Base-by-base conservation (phyloP, 106 monocot genomes). In the Xerophyta viscosa region DNA sequence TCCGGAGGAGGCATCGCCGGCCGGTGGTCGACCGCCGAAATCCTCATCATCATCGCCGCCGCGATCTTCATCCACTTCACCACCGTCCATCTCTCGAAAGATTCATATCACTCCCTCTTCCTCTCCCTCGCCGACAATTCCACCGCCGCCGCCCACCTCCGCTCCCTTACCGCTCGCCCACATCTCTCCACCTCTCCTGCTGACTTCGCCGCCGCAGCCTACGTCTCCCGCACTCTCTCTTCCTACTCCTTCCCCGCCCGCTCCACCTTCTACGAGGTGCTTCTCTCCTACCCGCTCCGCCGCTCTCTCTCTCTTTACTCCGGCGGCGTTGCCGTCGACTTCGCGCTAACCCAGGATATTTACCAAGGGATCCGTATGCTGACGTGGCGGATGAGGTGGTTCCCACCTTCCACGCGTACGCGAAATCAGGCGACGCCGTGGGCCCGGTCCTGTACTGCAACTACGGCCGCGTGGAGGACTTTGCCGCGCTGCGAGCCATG, bases 321-420 rank as follows among this genome's bases (percentile, higher is more conserved):
- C 0, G 12, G 2, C 0, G 45, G 20, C 6, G 52, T 39, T 12
- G 11, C 45, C 53, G 5, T 31, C 20, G 1, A 37, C 20, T 80
- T 80, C 60, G 22, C 45, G 19, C 70, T 84, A 28, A 2, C 14
- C 20, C 83, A 80, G 27, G 55, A 68, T 11, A 20, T 41, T 27
- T 74, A 68, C 58, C 31, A 62, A n/a, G 56, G 52, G 26, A 76
- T 39, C 76, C 79, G 15, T 76, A 50, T 50, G 64, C 73, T 27
- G 33, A 25, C 56, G 49, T 33, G 23, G 66, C 69, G 0, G 36
- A 41, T 2, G 78, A 63, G 20, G 56, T 62, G 11, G 27, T 74
- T 24, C 90, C 77, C 30, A 74, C 74, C 44, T 84, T 84, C 80
- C 84, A 77, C 65, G 90, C 90, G 48, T 89, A 77, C 57, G 58